Evolutionary conservation across 768 basidiomycete species (phyloP), one percentile per base, ranked within the genome.

Genomic region (Psilocybe cubensis): DNA sequence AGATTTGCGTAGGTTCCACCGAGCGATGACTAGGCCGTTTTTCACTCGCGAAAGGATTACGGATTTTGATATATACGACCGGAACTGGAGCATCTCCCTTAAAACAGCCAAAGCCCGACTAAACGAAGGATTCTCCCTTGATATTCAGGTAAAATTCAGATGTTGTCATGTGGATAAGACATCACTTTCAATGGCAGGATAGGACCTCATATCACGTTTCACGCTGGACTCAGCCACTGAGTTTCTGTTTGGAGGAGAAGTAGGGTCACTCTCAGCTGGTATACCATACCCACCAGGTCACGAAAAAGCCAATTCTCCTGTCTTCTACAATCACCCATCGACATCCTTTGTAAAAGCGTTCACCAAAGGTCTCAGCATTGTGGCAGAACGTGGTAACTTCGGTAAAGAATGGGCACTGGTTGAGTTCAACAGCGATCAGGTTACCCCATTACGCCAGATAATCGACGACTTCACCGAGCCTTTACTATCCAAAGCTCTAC

Each of bases 11-110:
- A 65, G 86, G 61, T 80, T 86, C 61, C 87, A 89, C 65, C 81
- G 88, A 10, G 63, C 76, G 4, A 86, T 90, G 74, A 84, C 86
- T 0, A 81, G 88, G 0, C 88, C 88, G 0, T 89, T 89, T 74
- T 89, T 90, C 74, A 79, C 68, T 55, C 79, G 77, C 33, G 87
- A 88, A 31, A 73, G 79, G 38, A 79, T 87, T 44, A 80, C 76
- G 47, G 80, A 87, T 64, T 88, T 86, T 54, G 81, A 86, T 31
- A 83, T 80, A 27, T 87, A 87, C 60, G 83, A 82, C 52, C 73
- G 79, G 10, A 83, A 86, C 42, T 75, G 83, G 6, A 75, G 77
- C 41, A 68, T 78, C 27, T 76, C 79, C 4, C 69, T 89, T 10
- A 61, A 66, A 5, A 65, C 74, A 42, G 74, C 83, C 56, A 79